Base-by-base conservation (phyloP, 192 early-diverging fungal genomes). In the Obelidium mucronatum region DNA sequence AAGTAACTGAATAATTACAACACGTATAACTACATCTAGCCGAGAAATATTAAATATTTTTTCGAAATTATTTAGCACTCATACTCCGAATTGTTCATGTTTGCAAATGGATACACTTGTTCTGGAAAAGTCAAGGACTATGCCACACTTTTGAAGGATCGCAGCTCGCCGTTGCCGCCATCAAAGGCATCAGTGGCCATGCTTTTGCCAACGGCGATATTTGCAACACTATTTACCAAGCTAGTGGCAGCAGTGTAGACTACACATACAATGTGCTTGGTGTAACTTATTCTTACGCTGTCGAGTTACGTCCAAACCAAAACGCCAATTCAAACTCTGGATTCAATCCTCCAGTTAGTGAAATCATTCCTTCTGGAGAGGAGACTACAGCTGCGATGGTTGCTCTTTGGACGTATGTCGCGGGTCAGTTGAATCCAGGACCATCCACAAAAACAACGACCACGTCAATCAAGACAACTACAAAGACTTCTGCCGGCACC, bases 1-100 rank as follows among this genome's bases (percentile, higher is more conserved):
- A n/a, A n/a, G n/a, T n/a, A n/a, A n/a, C n/a, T n/a, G n/a, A n/a
- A n/a, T n/a, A n/a, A n/a, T n/a, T n/a, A n/a, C n/a, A n/a, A n/a
- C n/a, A n/a, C n/a, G n/a, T n/a, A n/a, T n/a, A n/a, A n/a, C n/a
- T n/a, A n/a, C n/a, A n/a, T n/a, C n/a, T n/a, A n/a, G n/a, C n/a
- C n/a, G n/a, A n/a, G n/a, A n/a, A n/a, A n/a, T n/a, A n/a, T n/a
- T n/a, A n/a, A n/a, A n/a, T n/a, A n/a, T n/a, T n/a, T n/a, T n/a
- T n/a, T n/a, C n/a, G n/a, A n/a, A n/a, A n/a, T n/a, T n/a, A n/a
- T n/a, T n/a, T n/a, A n/a, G n/a, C 87, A 90, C 69, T 79, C 78
- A 4, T 90, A 88, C 80, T 86, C 84, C n/a, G 88, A 90, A 67
- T 67, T 89, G 48, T 90, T 86, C 81, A 85, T 90, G 87, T 83